phyloP scores from a whole-genome alignment of 1,284 basidiomycete species.

The Phaffia rhodozyma region DNA sequence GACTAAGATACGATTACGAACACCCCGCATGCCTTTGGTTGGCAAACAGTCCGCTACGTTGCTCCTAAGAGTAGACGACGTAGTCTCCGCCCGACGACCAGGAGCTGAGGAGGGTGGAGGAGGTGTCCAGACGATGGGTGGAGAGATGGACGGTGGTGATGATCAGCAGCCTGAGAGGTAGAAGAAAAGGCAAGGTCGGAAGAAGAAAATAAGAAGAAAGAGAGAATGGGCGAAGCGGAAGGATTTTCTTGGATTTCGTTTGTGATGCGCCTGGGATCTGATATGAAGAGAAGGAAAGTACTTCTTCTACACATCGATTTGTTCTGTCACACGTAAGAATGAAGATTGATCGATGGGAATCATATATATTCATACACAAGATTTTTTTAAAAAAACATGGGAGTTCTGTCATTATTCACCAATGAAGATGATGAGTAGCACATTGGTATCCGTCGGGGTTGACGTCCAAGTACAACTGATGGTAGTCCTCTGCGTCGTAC shows the following conservation, averaged over 20 bases:
- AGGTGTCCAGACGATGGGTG: slow-evolving; percentile 17
- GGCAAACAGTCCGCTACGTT: slow-evolving; percentile 61
- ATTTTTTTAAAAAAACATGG: no score
- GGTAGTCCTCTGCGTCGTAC: slow-evolving; percentile 74
- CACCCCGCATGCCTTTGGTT: not conserved
- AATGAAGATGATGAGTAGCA: slow-evolving; percentile 31
- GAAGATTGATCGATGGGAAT: no score
- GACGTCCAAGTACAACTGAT: slow-evolving; percentile 67
- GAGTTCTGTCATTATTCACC: no score
- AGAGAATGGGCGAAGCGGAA: no score
- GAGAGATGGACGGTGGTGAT: slow-evolving; percentile 2
- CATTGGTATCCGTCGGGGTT: slow-evolving; percentile 40
- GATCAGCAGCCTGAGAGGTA: slow-evolving; percentile 6
- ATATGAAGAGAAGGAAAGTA: no score
- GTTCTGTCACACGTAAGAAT: no score
- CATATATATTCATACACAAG: no score
- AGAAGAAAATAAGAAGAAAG: no score
- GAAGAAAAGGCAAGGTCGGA: no score
- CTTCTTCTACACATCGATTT: no score
- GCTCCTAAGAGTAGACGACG: slow-evolving; percentile 86
- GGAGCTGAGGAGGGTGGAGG: slow-evolving; percentile 13
- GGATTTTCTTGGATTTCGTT: no score
- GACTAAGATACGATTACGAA: not conserved
- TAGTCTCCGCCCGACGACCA: slow-evolving; percentile 54
- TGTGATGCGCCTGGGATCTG: no score